Base-by-base conservation (phyloP, 2,329 filamentous ascomycete genomes). In the Botrytis hyacinthi region DNA sequence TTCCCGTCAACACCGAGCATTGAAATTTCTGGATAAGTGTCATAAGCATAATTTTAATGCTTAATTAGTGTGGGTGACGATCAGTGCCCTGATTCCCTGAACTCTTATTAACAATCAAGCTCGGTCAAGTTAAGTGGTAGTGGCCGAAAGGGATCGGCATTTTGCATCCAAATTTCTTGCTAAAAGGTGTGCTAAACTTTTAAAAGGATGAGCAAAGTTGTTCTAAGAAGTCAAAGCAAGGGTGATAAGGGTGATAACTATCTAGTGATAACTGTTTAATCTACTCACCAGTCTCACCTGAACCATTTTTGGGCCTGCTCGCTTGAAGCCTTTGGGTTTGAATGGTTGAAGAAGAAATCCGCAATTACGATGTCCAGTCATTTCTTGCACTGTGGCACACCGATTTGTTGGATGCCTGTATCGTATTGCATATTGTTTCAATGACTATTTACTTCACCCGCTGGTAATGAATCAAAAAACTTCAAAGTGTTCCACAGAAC, bases 21-120 rank as follows among this genome's bases (percentile, higher is more conserved):
- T n/a, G 48, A 54, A 37, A 61, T 26, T 61, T 61, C 14, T 61
- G 48, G 59, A 61, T 61, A 61, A 61, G 22, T 61, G 44, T 37
- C 46, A 51, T 67, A 67, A 67, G 46, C 63, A 67, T 67, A 67
- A 67, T 67, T 67, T 67, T 29, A 51, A 40, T 68, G 65, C 65
- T 67, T 54, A 26, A 68, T 42, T 68, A 67, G 65, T 51, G 22
- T 51, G 46, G 48, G 48, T 54, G 65, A 51, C 42, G 48, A 54
- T 57, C 46, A 32, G 35, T 37, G 32, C 44, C 44, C 22, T 16
- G n/a, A 67, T 54, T n/a, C 48, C 48, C 5, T 54, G 35, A 67
- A 48, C 20, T 32, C 63, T 68, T 29, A 54, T 68, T 29, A 54
- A 18, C 44, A 67, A 54, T 57, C 65, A 68, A 54, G 65, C 65